Evolutionary conservation across 1,284 basidiomycete genomes (phyloP).

Genomic region (Melampsora occidentalis): DNA sequence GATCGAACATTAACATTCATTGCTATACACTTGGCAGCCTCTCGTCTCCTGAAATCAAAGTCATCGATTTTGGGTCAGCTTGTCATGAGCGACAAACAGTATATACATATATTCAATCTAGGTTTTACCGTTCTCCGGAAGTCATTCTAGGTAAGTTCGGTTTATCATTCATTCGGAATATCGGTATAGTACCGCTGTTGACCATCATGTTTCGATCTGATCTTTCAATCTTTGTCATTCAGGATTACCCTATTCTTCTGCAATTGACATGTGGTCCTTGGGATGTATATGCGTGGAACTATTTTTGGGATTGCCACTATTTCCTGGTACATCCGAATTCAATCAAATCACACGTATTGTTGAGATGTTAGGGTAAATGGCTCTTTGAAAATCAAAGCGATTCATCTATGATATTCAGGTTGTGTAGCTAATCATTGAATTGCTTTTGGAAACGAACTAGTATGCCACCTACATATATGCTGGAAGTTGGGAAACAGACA

Average conservation of each 20-base stretch:
- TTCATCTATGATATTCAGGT: background rate
- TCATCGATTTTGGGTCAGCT: conserved; percentile 98
- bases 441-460: conserved; percentile 55
- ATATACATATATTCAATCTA: conserved; percentile 98
- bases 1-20: background rate
- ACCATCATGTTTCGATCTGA: too few relatives aligned
- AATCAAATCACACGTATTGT: conserved; percentile 95
- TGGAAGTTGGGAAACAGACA: conserved; percentile 94
- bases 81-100: conserved; percentile 98
- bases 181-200: too few relatives aligned
- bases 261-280: conserved; percentile 93
- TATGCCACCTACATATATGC: conserved; percentile 83
- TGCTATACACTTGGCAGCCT: conserved; percentile 60
- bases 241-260: conserved; percentile 78
- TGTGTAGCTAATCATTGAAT: background rate
- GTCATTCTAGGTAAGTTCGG: conserved; percentile 70
- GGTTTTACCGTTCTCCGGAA: conserved; percentile 97
- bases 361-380: conserved; percentile 89
- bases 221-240: background rate
- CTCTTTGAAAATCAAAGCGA: background rate
- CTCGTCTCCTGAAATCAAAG: conserved; percentile 96
- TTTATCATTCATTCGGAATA: too few relatives aligned
- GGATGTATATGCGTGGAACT: conserved; percentile 97
- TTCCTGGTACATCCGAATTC: conserved; percentile 98
- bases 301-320: conserved; percentile 90